phyloP scores from a whole-genome alignment of 2,329 filamentous ascomycete species.

The Aspergillus alliaceus region DNA sequence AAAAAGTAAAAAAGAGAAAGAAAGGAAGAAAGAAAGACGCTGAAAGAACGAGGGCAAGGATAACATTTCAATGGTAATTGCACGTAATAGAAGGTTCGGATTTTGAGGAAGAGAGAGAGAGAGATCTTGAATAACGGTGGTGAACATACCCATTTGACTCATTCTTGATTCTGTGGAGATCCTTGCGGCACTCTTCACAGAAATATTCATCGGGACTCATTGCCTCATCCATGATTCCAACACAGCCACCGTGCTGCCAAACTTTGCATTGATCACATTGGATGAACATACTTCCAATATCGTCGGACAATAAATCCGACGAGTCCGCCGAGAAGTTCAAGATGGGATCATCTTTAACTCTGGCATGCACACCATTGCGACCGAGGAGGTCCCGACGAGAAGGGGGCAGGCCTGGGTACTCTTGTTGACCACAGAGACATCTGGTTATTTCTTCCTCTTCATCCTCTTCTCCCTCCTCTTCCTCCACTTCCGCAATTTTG shows the following conservation, averaged over 20 bases:
- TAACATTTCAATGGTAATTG: neutral
- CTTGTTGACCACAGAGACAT: conserved; percentile 90
- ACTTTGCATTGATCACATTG: conserved; percentile 98
- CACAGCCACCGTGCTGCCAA: conserved; percentile 97
- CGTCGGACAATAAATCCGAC: conserved; percentile 68
- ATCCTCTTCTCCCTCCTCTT: conserved; percentile 63
- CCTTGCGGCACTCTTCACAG: conserved; percentile 90
- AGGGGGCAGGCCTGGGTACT: conserved; percentile 79
- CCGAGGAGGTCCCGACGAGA: conserved; percentile 58
- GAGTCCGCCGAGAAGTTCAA: conserved; percentile 59
- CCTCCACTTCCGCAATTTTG: conserved; percentile 42
- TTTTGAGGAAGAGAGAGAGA: neutral
- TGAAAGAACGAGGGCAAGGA: neutral
- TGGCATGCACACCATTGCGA: conserved; percentile 54
- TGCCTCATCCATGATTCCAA: conserved; percentile 93
- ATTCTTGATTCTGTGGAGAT: conserved; percentile 80
- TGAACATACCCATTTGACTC: conserved; percentile 79
- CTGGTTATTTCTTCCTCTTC: conserved; percentile 87
- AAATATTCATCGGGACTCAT: conserved; percentile 96
- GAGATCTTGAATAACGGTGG: neutral
- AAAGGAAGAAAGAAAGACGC: too few relatives aligned
- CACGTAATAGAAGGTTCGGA: neutral
- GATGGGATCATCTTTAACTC: conserved; percentile 58
- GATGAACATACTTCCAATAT: conserved; percentile 92
- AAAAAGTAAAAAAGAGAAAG: too few relatives aligned